Evolutionary conservation across 352 stramenopile genomes (phyloP), one percentile per base, ranked within the genome.

Genomic region (Blastocystis sp.): DNA sequence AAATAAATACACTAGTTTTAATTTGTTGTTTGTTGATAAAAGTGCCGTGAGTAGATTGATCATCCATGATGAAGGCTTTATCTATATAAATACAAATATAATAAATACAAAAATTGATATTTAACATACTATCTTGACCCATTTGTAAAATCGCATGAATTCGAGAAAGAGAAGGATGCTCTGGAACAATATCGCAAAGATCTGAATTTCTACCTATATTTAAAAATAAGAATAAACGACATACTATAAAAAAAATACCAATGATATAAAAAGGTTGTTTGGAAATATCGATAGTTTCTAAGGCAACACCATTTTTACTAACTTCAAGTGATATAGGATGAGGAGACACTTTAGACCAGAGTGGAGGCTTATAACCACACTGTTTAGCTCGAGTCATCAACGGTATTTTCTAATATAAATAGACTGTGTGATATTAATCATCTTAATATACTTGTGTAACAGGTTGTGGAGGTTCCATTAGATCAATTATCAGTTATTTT

Each of bases 141-240:
- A 62, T 36, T 32, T 62, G 52, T 4, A 62, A 18, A 30, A 62
- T 42, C 7, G 52, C 52, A n/a, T 62, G 52, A 34, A 62, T 62
- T 36, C 52, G 28, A 33, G 52, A 62, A n/a, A 62, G 23, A 13
- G 52, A 62, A 19, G 52, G 52, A 16, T 62, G 52, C 19, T 62
- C 52, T 11, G 52, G 52, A 62, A 62, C 52, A 37, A 62, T 62
- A 35, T 62, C 52, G 28, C 13, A 62, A 2, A 62, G 30, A 27
- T 62, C 52, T 28, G 52, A 39, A 41, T 62, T 62, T 34, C 52
- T 10, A 16, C 52, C 52, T 62, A 48, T 6, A 9, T 3, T 5
- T 34, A 13, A 27, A 9, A 4, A 2, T 31, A 9, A 2, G 27
- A 7, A 33, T 4, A 11, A 16, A 11, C 16, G n/a, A n/a, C n/a